Percentiles rank a stretch among this genome's conserved stretches.
These are phyloP conservation scores for Cenchrus americanus DNA, from an alignment of 176 grass and related monocot genomes.

Conservation along the genomic window DNA sequence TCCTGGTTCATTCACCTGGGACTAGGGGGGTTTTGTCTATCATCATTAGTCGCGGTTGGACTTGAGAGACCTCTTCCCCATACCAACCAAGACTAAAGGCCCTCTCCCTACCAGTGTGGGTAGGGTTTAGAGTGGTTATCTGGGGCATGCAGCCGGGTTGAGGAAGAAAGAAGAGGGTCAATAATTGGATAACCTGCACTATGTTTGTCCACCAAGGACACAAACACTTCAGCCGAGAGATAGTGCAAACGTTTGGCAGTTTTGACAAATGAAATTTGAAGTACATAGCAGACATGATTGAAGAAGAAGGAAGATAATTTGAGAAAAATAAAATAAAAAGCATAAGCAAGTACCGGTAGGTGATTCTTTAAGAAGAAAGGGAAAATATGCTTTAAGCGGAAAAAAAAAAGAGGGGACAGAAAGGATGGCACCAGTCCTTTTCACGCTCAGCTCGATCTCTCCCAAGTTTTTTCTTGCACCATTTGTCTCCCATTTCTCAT, in stretches of 20 bases:
- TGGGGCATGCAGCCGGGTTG: no score
- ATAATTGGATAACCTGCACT: no score
- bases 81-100: no score
- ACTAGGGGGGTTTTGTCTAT: no score
- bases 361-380: neutral
- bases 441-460: slow-evolving; percentile 8
- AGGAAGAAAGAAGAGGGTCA: no score
- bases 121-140: no score
- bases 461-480: neutral
- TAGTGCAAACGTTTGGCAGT: neutral
- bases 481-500: slow-evolving; percentile 33
- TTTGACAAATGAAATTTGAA: neutral
- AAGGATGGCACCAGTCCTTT: slow-evolving; percentile 10
- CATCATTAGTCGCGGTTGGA: no score
- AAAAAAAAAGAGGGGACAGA: neutral
- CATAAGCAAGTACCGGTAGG: neutral
- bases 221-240: neutral
- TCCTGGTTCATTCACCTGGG: no score
- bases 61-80: no score
- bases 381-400: neutral
- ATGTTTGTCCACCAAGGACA: no score
- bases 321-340: neutral
- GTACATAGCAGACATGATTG: neutral
- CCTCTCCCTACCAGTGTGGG: no score
- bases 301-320: neutral